These are phyloP conservation scores for Crithidia brevicula DNA, from an alignment of 208 protist species.

Conservation along the genomic window DNA sequence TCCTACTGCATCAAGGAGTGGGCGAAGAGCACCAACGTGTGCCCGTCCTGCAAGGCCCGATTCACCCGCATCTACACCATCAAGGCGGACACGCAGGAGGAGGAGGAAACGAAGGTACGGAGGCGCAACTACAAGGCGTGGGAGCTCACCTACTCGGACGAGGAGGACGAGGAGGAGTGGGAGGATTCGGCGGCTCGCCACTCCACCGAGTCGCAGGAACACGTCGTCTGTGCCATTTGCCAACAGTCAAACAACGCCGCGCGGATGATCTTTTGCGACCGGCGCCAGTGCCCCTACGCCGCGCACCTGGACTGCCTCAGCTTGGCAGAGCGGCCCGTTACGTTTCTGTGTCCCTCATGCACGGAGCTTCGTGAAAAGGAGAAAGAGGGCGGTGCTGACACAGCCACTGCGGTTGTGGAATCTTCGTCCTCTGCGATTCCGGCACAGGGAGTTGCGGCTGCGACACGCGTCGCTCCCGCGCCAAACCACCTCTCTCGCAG, in stretches of 20 bases:
- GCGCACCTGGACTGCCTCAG: slow-evolving; percentile 81
- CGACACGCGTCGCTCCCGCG: background rate
- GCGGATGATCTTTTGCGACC: slow-evolving; percentile 88
- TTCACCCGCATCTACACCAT: slow-evolving; percentile 80
- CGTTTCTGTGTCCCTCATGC: slow-evolving; percentile 72
- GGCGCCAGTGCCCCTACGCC: slow-evolving; percentile 68
- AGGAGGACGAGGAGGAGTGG: slow-evolving; percentile 33
- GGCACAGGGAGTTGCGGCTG: background rate
- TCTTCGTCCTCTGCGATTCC: background rate
- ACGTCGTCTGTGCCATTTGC: slow-evolving; percentile 70
- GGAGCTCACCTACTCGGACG: slow-evolving; percentile 45
- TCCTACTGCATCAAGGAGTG: slow-evolving; percentile 85
- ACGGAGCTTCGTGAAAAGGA: slow-evolving; percentile 36
- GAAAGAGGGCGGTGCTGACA: background rate
- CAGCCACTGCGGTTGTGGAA: background rate
- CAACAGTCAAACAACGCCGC: slow-evolving; percentile 56
- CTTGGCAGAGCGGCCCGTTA: slow-evolving; percentile 60
- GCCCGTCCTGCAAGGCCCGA: slow-evolving; percentile 81
- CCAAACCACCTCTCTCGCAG: too few relatives aligned
- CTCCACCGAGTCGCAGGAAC: background rate
- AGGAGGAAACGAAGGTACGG: slow-evolving; percentile 81
- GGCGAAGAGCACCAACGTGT: slow-evolving; percentile 86
- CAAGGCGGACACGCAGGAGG: slow-evolving; percentile 20
- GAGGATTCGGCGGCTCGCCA: slow-evolving; percentile 1
- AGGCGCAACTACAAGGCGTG: slow-evolving; percentile 70